Evolutionary conservation across 805 yeast genomes (phyloP), one percentile per base, ranked within the genome.

Genomic region (Martiniozyma abietophila): DNA sequence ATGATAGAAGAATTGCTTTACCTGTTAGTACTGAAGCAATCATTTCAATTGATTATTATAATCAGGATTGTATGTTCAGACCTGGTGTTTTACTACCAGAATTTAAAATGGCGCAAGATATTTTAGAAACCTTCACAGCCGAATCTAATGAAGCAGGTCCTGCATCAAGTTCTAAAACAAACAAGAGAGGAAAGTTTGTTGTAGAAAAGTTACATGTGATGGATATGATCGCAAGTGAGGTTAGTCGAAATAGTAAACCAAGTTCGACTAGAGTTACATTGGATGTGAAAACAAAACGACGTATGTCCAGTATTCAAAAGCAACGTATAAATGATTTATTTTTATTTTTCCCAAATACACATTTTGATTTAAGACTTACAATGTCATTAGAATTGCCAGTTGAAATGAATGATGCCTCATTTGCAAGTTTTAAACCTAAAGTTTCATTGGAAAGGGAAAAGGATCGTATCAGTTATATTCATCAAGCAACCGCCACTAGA

Each of bases 381-480:
- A 59, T 88, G 43, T 74, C 84, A 25, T 56, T 81, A 19, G 96
- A 86, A 71, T 53, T 77, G 39, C 95, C 95, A 1, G 70, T 72
- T 17, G 67, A 71, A 22, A 75, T 69, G 38, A 56, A 53, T 28
- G 61, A 54, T 59, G 57, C 73, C 51, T 56, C 76, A 61, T 46
- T 78, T 52, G 70, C 67, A 58, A 67, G 63, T 49, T 71, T 56
- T 64, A 64, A 51, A 61, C 69, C 48, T 62, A 69, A 50, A 61
- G 67, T 38, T 6, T 62, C 67, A 17, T 50, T 69, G 39, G 70
- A 72, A 27, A 64, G 96, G 49, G 71, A 72, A 38, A 86, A 86
- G 56, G 76, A 79, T 45, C 67, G 96, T 42, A 65, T 68, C 18
- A 73, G 88, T 38, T 83, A 71, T 58, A 62, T 71, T n/a, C 88